These are phyloP conservation scores for Leucosporidium scottii DNA, from an alignment of 768 basidiomycete species.

Conservation along the genomic window DNA sequence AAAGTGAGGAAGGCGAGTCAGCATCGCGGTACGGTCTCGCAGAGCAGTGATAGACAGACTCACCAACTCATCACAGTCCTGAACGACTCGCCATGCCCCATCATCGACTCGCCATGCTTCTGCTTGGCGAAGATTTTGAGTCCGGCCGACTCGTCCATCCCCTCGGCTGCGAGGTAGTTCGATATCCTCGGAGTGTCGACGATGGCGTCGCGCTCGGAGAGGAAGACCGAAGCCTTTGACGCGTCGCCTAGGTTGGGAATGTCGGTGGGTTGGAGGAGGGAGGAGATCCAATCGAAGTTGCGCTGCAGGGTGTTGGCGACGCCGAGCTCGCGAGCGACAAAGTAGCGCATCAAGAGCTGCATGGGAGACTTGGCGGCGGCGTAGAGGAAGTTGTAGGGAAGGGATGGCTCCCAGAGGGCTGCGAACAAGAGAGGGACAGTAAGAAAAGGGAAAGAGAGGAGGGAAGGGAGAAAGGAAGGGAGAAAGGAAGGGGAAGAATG, in stretches of 20 bases:
- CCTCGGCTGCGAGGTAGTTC: conserved; percentile 51
- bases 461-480: too few relatives aligned
- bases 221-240: conserved; percentile 58
- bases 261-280: conserved; percentile 81
- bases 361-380: conserved; percentile 42
- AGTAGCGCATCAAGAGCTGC: conserved; percentile 71
- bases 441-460: conserved; percentile 63
- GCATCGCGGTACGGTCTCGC: not conserved
- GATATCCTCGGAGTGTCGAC: conserved; percentile 68
- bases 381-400: conserved; percentile 81
- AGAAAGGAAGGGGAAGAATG: too few relatives aligned
- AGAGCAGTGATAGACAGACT: not conserved
- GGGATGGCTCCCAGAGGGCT: conserved; percentile 70
- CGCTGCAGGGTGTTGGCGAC: conserved; percentile 52
- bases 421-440: too few relatives aligned
- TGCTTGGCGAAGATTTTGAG: conserved; percentile 26
- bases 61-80: conserved; percentile 17
- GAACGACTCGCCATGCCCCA: conserved; percentile 23
- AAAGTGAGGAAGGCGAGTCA: not conserved
- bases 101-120: conserved; percentile 28
- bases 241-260: conserved; percentile 52
- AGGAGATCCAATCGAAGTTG: conserved; percentile 48
- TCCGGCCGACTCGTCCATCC: conserved; percentile 12
- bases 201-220: conserved; percentile 77
- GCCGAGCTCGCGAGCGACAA: conserved; percentile 77